These are phyloP conservation scores for Echria macrotheca DNA, from an alignment of 495 filamentous ascomycete genomes.

Conservation along the genomic window DNA sequence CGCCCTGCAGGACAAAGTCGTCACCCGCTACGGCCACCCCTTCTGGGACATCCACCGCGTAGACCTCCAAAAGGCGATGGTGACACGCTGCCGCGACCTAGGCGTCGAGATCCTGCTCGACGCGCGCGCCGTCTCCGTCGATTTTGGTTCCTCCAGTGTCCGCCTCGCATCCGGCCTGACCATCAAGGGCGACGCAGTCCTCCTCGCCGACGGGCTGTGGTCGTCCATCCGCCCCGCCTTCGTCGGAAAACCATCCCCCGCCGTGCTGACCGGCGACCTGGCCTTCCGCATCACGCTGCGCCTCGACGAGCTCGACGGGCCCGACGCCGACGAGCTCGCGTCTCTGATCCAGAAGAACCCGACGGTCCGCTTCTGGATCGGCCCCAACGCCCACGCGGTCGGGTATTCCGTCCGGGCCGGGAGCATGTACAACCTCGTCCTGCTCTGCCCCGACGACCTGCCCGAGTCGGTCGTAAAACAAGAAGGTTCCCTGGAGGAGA, in stretches of 20 bases:
- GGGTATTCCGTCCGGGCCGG: constrained; percentile 52
- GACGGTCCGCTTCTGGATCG: constrained; percentile 67
- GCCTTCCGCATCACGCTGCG: constrained; percentile 56
- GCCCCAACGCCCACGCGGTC: constrained; percentile 52
- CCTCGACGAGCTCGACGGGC: constrained; percentile 41
- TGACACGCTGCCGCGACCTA: constrained; percentile 31
- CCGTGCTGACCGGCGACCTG: constrained; percentile 53
- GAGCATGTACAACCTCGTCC: constrained; percentile 53
- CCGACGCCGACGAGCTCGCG: constrained; percentile 38
- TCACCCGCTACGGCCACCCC: constrained; percentile 41
- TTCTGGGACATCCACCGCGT: constrained; percentile 53
- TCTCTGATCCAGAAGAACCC: constrained; percentile 45
- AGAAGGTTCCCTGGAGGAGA: constrained; percentile 42
- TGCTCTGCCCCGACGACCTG: constrained; percentile 48
- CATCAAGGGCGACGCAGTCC: constrained; percentile 44
- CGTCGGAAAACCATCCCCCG: constrained; percentile 36
- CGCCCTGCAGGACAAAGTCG: constrained; percentile 38
- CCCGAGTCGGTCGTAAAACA: constrained; percentile 39
- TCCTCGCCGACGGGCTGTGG: constrained; percentile 55
- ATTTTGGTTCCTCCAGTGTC: constrained; percentile 36
- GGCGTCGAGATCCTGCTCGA: constrained; percentile 37
- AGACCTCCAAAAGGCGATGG: constrained; percentile 46
- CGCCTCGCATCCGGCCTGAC: constrained; percentile 28
- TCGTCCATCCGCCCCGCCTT: constrained; percentile 41
- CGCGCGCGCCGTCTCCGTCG: constrained; percentile 32